Percentiles rank a stretch among this genome's conserved stretches.
Conservation (phyloP, 208 protist species). For the Acanthamoeba rhysodes region DNA sequence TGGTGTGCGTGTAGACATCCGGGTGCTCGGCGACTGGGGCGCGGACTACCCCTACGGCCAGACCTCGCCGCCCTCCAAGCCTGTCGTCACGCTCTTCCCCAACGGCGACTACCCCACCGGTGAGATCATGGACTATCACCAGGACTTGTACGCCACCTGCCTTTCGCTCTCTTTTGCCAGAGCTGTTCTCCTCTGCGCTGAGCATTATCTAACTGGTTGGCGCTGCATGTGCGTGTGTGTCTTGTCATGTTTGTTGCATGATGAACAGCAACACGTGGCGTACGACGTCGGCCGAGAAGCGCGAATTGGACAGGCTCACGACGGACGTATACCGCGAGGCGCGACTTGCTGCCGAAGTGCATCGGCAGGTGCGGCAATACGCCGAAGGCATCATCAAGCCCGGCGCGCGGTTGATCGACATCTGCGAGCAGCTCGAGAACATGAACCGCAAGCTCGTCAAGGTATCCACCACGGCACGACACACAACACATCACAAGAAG, state of each 20-base stretch:
- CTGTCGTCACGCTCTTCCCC: conserved; percentile 93
- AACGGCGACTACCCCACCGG: conserved; percentile 91
- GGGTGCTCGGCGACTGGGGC: conserved; percentile 9
- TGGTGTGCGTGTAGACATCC: conserved; percentile 4
- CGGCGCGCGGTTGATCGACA: conserved; percentile 84
- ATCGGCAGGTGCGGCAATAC: conserved; percentile 82
- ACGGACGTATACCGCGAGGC: conserved; percentile 91
- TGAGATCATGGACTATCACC: conserved; percentile 93
- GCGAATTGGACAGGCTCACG: conserved; percentile 92
- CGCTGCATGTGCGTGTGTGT: neutral
- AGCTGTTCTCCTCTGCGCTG: neutral
- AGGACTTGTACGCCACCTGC: conserved; percentile 85
- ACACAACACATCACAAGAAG: neutral
- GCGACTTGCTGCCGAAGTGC: conserved; percentile 88
- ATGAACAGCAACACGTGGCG: conserved; percentile 93
- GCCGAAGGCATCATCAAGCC: conserved; percentile 72
- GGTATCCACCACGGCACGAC: neutral
- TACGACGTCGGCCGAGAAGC: conserved; percentile 94
- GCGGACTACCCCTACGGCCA: conserved; percentile 77
- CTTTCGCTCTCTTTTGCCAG: neutral
- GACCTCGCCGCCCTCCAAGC: conserved; percentile 93
- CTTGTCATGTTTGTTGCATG: neutral
- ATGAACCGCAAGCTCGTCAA: conserved; percentile 73
- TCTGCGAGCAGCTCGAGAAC: conserved; percentile 80
- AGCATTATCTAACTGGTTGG: neutral